Evolutionary conservation across 768 basidiomycete genomes (phyloP).

Genomic region (Daedaleopsis sinensis): DNA sequence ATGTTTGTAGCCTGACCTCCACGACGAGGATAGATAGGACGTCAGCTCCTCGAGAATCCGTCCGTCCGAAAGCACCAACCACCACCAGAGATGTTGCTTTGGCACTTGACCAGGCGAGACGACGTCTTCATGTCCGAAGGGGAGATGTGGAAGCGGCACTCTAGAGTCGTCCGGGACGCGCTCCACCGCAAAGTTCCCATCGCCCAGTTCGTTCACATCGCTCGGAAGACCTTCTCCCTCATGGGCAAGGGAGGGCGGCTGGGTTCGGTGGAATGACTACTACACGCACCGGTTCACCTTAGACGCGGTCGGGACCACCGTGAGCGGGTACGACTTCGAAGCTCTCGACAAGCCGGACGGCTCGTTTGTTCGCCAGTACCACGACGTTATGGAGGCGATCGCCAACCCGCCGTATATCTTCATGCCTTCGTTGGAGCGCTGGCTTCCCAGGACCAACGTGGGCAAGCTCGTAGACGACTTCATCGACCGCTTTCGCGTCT

Average conservation of each 20-base stretch:
- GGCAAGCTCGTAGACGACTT: slow-evolving; percentile 5
- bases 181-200: slow-evolving; percentile 39
- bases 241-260: slow-evolving; percentile 35
- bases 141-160: slow-evolving; percentile 41
- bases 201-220: slow-evolving; percentile 34
- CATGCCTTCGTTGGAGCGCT: slow-evolving; percentile 12
- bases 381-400: slow-evolving; percentile 13
- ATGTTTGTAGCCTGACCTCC: not conserved
- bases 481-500: not conserved
- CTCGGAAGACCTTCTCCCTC: slow-evolving; percentile 35
- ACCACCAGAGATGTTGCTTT: slow-evolving; percentile 38
- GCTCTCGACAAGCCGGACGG: slow-evolving; percentile 14
- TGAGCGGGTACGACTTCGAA: slow-evolving; percentile 22
- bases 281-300: slow-evolving; percentile 11
- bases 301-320: slow-evolving; percentile 15
- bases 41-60: slow-evolving; percentile 3
- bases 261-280: slow-evolving; percentile 32
- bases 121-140: slow-evolving; percentile 44
- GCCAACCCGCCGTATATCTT: slow-evolving; percentile 8
- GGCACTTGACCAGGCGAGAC: slow-evolving; percentile 37
- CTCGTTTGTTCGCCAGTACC: slow-evolving; percentile 13
- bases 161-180: slow-evolving; percentile 36
- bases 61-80: slow-evolving; percentile 28
- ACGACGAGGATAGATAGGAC: not conserved
- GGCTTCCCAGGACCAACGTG: slow-evolving; percentile 1